Conservation (phyloP, 2,329 filamentous ascomycete genomes). For the Phialophora chinensis region DNA sequence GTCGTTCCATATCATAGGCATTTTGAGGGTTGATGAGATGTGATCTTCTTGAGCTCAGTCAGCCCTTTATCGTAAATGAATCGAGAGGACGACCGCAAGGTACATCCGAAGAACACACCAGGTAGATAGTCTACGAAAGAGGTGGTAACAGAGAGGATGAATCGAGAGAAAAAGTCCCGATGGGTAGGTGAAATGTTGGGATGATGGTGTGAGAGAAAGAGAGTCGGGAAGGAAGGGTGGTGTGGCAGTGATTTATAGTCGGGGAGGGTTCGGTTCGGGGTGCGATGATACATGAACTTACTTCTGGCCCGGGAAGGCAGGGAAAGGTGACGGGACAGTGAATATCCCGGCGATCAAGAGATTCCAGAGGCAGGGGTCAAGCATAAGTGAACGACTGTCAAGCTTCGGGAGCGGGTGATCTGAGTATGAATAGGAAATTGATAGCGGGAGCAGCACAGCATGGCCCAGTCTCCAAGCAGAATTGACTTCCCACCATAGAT, state of each 20-base stretch:
- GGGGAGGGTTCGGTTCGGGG: background rate
- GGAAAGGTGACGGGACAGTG: slow-evolving; percentile 5
- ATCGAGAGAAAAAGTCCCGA: slow-evolving; percentile 1
- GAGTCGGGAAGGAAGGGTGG: slow-evolving; percentile 9
- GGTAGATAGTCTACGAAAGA: background rate
- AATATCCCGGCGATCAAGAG: background rate
- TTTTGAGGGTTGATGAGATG: slow-evolving; percentile 13
- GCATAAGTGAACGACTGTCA: background rate
- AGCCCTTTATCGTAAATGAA: background rate
- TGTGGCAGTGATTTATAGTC: slow-evolving; percentile 22
- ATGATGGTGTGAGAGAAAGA: background rate
- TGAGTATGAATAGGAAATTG: background rate
- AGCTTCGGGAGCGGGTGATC: background rate
- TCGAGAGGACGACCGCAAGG: background rate
- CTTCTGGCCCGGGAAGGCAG: background rate
- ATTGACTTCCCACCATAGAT: background rate
- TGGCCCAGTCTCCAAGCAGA: background rate
- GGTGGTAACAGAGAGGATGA: background rate
- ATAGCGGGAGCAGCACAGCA: background rate
- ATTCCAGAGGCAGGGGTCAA: background rate
- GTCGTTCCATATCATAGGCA: slow-evolving; percentile 32
- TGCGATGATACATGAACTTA: background rate
- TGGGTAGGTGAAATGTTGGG: background rate
- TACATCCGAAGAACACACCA: background rate
- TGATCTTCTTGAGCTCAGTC: background rate